Evolutionary conservation across 2,329 filamentous ascomycete species (phyloP), one percentile per base, ranked within the genome.

Genomic region (Diaporthe vexans): DNA sequence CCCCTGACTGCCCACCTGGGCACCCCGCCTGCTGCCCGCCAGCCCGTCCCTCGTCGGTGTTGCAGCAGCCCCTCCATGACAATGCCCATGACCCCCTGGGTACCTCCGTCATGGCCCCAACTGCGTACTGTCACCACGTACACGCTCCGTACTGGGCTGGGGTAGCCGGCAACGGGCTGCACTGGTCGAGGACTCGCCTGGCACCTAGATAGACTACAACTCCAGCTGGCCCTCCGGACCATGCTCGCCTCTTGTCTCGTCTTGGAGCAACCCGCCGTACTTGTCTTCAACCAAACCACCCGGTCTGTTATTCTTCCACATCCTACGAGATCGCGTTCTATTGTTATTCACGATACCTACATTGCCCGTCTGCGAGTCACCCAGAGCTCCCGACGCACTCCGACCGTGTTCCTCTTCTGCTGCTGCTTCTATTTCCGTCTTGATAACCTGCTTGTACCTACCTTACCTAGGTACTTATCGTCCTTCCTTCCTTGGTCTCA

Each of bases 281-380:
- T 13, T 52, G 43, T 65, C 43, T 68, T 37, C 54, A 63, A 33
- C 57, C 63, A 43, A 51, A 75, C 73, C 70, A 75, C 73, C 70
- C 59, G 46, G 73, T 43, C 61, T 73, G 61, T 59, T 73, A 35
- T 69, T 75, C 70, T 56, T 63, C 54, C 40, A 69, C 24, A 72
- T 37, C 54, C 54, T 69, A 59, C 58, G 43, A 68, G 63, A 75
- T 57, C 48, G 63, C 73, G 54, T 65, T 43, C 29, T 40, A 17
- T 46, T 70, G 37, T 63, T 70, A 56, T 68, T 61, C 46, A 69
- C 69, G 61, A 69, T 73, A 61, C 63, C 73, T 73, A 73, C 26
- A 52, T 46, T 57, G 48, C 58, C 58, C 24, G 43, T 67, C 61
- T 70, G 46, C 43, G 52, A 46, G 35, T 58, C 56, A 52, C 73